Evolutionary conservation across 2,329 filamentous ascomycete species (phyloP).

Genomic region (Cercospora sp.): DNA sequence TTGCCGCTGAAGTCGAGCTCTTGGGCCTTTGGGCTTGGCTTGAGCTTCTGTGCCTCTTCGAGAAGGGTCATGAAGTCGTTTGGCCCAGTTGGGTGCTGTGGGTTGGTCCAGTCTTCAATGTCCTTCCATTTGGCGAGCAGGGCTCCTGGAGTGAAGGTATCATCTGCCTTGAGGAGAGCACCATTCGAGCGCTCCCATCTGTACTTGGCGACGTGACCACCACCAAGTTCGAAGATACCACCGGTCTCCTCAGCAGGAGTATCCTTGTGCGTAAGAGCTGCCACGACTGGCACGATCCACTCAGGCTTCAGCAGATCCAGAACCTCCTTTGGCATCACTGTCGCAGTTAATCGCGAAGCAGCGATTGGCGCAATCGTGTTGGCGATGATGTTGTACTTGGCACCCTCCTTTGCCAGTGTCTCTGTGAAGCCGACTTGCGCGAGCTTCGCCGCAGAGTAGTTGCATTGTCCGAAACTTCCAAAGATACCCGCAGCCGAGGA

Average conservation of each 20-base stretch:
- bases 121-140: constrained; percentile 87
- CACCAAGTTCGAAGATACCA: constrained; percentile 89
- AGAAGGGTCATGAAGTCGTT: constrained; percentile 86
- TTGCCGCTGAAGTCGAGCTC: constrained; percentile 79
- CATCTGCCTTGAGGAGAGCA: constrained; percentile 84
- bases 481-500: constrained; percentile 94
- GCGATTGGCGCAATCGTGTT: constrained; percentile 96
- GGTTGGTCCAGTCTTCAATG: constrained; percentile 79
- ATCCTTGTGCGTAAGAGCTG: constrained; percentile 74
- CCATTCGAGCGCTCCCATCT: constrained; percentile 93
- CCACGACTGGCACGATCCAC: constrained; percentile 92
- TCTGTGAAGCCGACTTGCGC: constrained; percentile 96
- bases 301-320: constrained; percentile 83
- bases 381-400: constrained; percentile 95
- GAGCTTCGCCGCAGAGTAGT: constrained; percentile 97
- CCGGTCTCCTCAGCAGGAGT: constrained; percentile 81
- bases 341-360: constrained; percentile 92
- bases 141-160: constrained; percentile 81
- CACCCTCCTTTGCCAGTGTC: constrained; percentile 94
- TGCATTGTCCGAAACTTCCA: constrained; percentile 91
- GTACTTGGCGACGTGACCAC: constrained; percentile 87
- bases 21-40: constrained; percentile 69
- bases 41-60: constrained; percentile 77
- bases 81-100: constrained; percentile 79
- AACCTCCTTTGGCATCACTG: constrained; percentile 91